Evolutionary conservation across 225 moss, liverwort and hornwort species (phyloP), one percentile per base, ranked within the genome.

Genomic region (Bryum argenteum): DNA sequence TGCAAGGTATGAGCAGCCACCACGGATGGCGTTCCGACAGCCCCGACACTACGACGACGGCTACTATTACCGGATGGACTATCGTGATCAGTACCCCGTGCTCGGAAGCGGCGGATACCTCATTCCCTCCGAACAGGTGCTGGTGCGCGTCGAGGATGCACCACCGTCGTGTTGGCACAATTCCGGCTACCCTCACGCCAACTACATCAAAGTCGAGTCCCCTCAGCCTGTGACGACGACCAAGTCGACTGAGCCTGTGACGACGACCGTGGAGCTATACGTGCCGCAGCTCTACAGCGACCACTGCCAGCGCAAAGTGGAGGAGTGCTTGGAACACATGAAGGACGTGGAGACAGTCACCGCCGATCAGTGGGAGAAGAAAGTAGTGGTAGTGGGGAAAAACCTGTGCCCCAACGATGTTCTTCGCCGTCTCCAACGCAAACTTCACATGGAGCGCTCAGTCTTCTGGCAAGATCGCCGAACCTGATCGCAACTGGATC

Each of bases 251-350:
- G 51, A 42, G 1, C 45, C 41, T n/a, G 56, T 50, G 38, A 56
- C 57, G 17, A 33, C 33, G 33, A 33, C 33, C 33, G 50, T 85
- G 16, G 66, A 82, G 17, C 21, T 82, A 8, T 63, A 56, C 20
- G 70, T 26, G 39, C 76, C 85, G 21, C 75, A 75, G 59, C 71
- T 85, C n/a, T 76, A 70, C 16, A 76, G 82, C 70, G 73, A 85
- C 10, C 28, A 18, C 0, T 66, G 79, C 63, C 21, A 73, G 73
- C 19, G 72, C 54, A 44, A 17, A 50, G 82, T 82, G 19, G 54
- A 24, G 18, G 40, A 65, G 0, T 22, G 13, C 54, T 52, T 85
- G 70, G 10, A 9, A 10, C 3, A n/a, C 18, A 54, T 9, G 12
- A 5, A n/a, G 14, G 82, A 74, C 28, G 74, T 78, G 53, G 21